A percentile compares a stretch with the other conserved stretches of the same genome.
phyloP scores from a whole-genome alignment of 495 filamentous ascomycete species.

The Hypoxylon rickii region DNA sequence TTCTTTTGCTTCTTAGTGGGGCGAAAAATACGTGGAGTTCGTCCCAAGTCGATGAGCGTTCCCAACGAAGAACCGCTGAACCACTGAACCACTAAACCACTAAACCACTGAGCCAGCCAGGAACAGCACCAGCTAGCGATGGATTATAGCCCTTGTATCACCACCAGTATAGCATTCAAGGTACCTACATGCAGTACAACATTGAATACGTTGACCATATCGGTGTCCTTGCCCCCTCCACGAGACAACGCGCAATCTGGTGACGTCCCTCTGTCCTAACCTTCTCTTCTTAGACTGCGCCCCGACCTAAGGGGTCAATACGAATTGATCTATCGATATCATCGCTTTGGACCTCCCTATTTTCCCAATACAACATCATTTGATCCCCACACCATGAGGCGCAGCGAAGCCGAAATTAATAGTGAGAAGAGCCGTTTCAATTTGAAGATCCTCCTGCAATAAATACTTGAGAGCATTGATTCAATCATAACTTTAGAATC shows the following conservation, averaged over 20 bases:
- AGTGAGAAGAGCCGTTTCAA: background rate
- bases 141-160: too few species aligned
- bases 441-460: background rate
- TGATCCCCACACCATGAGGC: too few species aligned
- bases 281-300: constrained; percentile 18
- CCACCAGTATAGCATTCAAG: background rate
- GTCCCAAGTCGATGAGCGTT: too few species aligned
- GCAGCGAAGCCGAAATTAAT: constrained; percentile 8
- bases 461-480: too few species aligned
- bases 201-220: background rate
- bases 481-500: too few species aligned
- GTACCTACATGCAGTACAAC: background rate
- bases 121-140: background rate
- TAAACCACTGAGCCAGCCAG: background rate
- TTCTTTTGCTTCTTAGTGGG: background rate
- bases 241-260: constrained; percentile 22
- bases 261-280: constrained; percentile 19
- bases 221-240: too few species aligned
- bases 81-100: too few species aligned
- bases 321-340: background rate
- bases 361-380: too few species aligned
- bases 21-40: background rate
- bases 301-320: constrained; percentile 1
- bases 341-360: too few species aligned
- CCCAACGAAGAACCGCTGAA: too few species aligned